Percentiles rank a stretch among this genome's conserved stretches.
Evolutionary conservation across 179 eudicot species (phyloP).

Genomic region (Patellifolia procumbens): DNA sequence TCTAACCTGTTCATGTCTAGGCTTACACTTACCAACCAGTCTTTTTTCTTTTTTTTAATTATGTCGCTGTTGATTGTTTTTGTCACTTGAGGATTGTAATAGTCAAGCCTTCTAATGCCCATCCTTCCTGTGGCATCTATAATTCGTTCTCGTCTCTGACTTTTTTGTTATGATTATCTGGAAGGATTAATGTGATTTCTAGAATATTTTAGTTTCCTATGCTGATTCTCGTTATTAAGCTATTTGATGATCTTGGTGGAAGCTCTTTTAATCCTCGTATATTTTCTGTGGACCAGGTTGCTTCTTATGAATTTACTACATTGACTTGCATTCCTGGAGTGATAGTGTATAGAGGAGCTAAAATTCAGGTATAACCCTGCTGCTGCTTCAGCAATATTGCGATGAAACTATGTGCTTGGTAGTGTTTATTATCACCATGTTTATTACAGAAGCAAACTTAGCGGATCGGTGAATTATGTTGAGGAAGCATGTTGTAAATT

Average conservation of each 20-base stretch:
- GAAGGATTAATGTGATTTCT: background rate
- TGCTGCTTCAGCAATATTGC: background rate
- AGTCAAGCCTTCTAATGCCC: background rate
- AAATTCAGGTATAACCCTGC: constrained; percentile 74
- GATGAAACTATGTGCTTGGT: background rate
- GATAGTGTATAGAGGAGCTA: constrained; percentile 91
- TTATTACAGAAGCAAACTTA: background rate
- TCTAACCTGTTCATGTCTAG: background rate
- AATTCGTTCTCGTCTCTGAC: background rate
- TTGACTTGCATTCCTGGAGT: constrained; percentile 99
- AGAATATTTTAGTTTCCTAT: background rate
- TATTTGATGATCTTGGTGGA: constrained; percentile 3
- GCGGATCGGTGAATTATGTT: background rate
- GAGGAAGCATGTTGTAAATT: background rate
- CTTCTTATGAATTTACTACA: constrained; percentile 96
- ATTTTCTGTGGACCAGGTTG: constrained; percentile 54
- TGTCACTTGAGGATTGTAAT: too few species aligned
- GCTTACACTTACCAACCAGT: background rate
- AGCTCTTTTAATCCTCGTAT: constrained; percentile 8
- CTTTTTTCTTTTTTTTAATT: background rate
- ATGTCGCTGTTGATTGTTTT: background rate
- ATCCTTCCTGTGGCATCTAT: background rate
- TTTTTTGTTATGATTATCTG: background rate
- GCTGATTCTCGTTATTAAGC: background rate
- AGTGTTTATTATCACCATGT: background rate